Conservation (phyloP, 495 filamentous ascomycete genomes). For the Aspergillus mulundensis region DNA sequence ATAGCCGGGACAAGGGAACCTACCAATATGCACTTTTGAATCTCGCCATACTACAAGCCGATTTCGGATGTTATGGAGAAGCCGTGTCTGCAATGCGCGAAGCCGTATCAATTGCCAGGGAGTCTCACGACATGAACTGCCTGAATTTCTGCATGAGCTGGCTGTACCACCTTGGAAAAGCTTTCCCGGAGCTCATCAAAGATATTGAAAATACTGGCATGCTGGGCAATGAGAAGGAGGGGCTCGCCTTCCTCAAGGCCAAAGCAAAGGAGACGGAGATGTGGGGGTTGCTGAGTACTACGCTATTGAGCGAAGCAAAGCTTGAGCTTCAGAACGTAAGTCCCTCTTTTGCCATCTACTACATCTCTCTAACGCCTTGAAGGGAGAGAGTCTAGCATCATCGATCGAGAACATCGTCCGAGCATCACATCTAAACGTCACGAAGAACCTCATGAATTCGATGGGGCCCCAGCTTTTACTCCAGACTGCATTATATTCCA, state of each 20-base stretch:
- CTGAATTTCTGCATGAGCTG: conserved; percentile 94
- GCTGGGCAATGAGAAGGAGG: conserved; percentile 76
- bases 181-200: conserved; percentile 72
- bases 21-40: conserved; percentile 98
- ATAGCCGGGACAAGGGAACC: conserved; percentile 74
- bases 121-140: conserved; percentile 88
- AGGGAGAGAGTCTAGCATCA: conserved; percentile 76
- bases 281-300: conserved; percentile 82
- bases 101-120: conserved; percentile 82
- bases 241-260: conserved; percentile 74
- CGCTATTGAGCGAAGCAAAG: conserved; percentile 83
- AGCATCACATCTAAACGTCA: conserved; percentile 75
- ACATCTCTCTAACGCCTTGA: conserved; percentile 13
- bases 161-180: conserved; percentile 91
- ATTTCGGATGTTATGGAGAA: conserved; percentile 89
- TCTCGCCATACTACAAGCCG: conserved; percentile 86
- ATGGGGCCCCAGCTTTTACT: conserved; percentile 71
- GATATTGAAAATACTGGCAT: conserved; percentile 66
- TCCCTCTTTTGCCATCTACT: not conserved
- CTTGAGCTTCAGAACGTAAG: conserved; percentile 61
- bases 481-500: conserved; percentile 66
- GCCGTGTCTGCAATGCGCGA: conserved; percentile 92
- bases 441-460: conserved; percentile 66
- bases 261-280: conserved; percentile 87
- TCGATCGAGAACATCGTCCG: conserved; percentile 76